Evolutionary conservation across 257 asterid genomes (phyloP), one percentile per base, ranked within the genome.

Genomic region (Capsicum baccatum): DNA sequence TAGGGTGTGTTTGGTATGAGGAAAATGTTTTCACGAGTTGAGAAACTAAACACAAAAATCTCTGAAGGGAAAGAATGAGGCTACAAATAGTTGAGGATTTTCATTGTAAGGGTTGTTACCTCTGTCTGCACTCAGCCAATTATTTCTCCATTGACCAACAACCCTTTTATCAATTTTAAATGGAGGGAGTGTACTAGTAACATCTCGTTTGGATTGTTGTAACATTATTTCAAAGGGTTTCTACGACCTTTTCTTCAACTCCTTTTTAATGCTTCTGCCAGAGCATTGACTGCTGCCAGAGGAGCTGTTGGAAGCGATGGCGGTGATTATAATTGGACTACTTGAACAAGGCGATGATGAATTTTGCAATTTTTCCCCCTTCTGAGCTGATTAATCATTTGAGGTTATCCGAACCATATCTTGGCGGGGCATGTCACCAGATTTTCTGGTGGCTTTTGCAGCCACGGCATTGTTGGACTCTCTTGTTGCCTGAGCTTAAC

Each of bases 51-150:
- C 4, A 35, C 7, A 81, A 81, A 39, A 81, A 3, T 26, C 76
- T 62, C 78, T 44, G 78, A 55, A 81, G 60, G 79, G 33, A 19
- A 17, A 52, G n/a, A 26, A 26, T 26, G 33, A 26, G 33, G 33
- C 33, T 26, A 26, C 33, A 26, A 26, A 26, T 26, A 33, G 26
- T 42, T 73, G 55, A 26, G 85, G 88, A 88, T 54, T 74, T 85
- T 84, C 71, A 12, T 74, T 58, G 82, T 5, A 84, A 85, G 91
- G 93, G 92, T 79, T 90, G 93, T 92, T 92, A 91, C 92, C 92
- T 87, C 90, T 89, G 85, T 90, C 89, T 86, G 88, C 39, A 2
- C 47, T 42, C 64, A 48, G 89, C 91, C 91, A 4, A 69, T 82
- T 85, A 79, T 83, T 88, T 85, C 84, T 11, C 33, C 11, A 10